Conservation (phyloP, 208 protist genomes). For the Kentomonas sorsogonicus region DNA sequence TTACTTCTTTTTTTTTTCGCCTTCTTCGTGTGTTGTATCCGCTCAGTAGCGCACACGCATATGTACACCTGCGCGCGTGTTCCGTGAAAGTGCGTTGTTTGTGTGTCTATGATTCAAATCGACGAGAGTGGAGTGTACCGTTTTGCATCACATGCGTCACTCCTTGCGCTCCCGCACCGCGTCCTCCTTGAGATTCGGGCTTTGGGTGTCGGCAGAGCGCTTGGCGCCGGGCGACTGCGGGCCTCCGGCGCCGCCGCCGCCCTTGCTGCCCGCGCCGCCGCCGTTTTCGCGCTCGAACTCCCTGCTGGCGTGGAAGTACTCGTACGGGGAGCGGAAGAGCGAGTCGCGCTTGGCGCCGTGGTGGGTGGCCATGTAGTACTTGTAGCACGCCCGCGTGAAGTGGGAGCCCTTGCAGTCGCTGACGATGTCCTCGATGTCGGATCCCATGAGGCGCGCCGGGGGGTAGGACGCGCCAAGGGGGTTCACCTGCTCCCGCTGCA, state of each 20-base stretch:
- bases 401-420: constrained; percentile 80
- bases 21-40: too few relatives aligned
- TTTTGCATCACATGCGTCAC: too few relatives aligned
- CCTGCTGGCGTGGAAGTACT: constrained; percentile 72
- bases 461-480: constrained; percentile 49
- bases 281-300: constrained; percentile 29
- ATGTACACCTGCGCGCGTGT: too few relatives aligned
- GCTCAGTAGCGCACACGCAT: too few relatives aligned
- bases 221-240: constrained; percentile 16
- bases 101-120: too few relatives aligned
- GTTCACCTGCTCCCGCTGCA: constrained; percentile 45
- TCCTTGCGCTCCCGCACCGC: constrained; percentile 3
- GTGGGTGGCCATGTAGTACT: constrained; percentile 89
- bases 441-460: constrained; percentile 27
- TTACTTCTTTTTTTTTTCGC: too few relatives aligned
- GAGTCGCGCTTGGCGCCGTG: constrained; percentile 69
- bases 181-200: constrained; percentile 24
- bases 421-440: constrained; percentile 86
- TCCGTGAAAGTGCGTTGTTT: too few relatives aligned
- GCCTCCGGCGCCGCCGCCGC: too few relatives aligned
- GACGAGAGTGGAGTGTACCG: too few relatives aligned
- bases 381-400: constrained; percentile 88
- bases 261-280: constrained; percentile 14
- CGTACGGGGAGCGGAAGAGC: constrained; percentile 83
- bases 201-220: constrained; percentile 22